Conservation (phyloP, 2,329 filamentous ascomycete genomes). For the Nemania sp. region DNA sequence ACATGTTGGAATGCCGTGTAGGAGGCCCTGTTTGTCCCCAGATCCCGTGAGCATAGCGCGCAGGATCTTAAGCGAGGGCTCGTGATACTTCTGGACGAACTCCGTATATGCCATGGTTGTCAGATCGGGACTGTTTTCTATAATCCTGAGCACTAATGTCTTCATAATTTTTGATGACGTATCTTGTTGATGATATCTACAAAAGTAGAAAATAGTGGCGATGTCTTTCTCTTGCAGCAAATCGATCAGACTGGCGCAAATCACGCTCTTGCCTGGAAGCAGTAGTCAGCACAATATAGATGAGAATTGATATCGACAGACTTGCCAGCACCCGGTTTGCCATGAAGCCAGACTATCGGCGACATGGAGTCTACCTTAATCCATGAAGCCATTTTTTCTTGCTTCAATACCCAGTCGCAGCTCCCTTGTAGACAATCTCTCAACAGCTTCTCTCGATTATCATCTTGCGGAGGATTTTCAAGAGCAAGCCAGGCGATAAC, state of each 20-base stretch:
- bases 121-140: slow-evolving; percentile 4
- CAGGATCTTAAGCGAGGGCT: slow-evolving; percentile 7
- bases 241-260: slow-evolving; percentile 6
- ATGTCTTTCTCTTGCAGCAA: background rate
- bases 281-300: background rate
- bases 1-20: slow-evolving; percentile 4
- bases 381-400: slow-evolving; percentile 9
- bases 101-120: slow-evolving; percentile 3
- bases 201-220: slow-evolving; percentile 13
- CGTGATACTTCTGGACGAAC: slow-evolving; percentile 8
- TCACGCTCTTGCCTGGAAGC: slow-evolving; percentile 5
- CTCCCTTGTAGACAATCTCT: slow-evolving; percentile 8
- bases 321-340: slow-evolving; percentile 15
- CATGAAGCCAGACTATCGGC: slow-evolving; percentile 6
- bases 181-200: slow-evolving; percentile 12
- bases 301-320: background rate
- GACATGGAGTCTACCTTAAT: background rate
- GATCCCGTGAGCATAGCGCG: slow-evolving; percentile 9
- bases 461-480: slow-evolving; percentile 2
- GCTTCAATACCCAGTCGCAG: slow-evolving; percentile 11
- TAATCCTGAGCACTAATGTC: background rate
- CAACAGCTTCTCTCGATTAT: slow-evolving; percentile 8
- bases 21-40: background rate
- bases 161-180: slow-evolving; percentile 7
- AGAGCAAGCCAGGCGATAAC: slow-evolving; percentile 10